Conservation (phyloP, 1,284 basidiomycete species). For the Ustilago curta region DNA sequence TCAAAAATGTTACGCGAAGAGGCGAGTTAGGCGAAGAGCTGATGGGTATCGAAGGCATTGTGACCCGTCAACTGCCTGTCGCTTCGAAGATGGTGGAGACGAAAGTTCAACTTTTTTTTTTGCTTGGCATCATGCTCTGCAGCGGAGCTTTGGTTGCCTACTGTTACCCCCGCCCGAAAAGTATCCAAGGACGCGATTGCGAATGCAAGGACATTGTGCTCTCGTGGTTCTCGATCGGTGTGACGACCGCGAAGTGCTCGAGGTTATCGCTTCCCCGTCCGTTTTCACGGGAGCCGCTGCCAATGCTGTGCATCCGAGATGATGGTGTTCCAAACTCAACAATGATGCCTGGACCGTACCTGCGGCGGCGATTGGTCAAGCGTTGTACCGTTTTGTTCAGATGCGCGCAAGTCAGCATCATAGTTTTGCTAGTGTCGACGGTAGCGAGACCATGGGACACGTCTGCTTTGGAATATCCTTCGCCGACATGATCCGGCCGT, state of each 20-base stretch:
- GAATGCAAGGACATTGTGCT: neutral
- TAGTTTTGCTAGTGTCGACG: conserved; percentile 1
- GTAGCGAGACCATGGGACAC: neutral
- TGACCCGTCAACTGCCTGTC: neutral
- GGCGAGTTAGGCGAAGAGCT: no score
- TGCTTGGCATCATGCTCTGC: neutral
- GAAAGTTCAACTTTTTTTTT: neutral
- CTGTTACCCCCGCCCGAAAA: neutral
- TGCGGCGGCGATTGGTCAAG: conserved; percentile 12
- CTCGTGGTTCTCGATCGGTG: neutral
- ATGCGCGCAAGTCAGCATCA: conserved; percentile 23
- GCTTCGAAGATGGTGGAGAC: no score
- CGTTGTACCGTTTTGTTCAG: neutral
- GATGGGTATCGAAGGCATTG: no score
- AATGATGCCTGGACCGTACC: conserved; percentile 12
- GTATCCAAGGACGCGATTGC: neutral
- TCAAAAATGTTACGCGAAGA: no score
- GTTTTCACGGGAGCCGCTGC: conserved; percentile 5
- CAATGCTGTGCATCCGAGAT: neutral
- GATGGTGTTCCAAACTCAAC: no score
- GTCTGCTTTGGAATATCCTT: no score
- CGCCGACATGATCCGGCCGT: no score
- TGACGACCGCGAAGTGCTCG: neutral
- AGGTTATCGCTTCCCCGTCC: neutral
- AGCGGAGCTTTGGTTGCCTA: neutral